Conservation (phyloP, 1,139 yeast genomes). For the Hanseniaspora gamundiae region DNA sequence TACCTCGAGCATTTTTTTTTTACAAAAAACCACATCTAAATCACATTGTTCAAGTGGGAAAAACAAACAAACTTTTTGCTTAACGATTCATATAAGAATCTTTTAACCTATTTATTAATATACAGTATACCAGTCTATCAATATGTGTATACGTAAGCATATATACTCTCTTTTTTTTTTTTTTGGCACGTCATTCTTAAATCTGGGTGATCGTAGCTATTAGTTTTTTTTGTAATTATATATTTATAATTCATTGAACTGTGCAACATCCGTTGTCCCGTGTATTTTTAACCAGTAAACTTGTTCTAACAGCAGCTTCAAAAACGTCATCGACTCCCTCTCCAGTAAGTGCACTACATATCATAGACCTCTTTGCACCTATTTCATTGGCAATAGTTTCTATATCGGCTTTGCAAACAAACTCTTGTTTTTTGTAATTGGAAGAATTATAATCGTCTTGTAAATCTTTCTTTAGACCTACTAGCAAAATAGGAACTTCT, state of each 20-base stretch:
- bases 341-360: constrained; percentile 68
- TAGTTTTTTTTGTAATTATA: background rate
- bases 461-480: constrained; percentile 64
- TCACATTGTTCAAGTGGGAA: too few species aligned
- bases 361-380: constrained; percentile 59
- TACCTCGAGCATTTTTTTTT: constrained; percentile 9
- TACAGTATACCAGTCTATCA: too few species aligned
- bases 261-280: constrained; percentile 34
- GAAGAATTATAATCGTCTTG: constrained; percentile 23
- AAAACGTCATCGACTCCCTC: constrained; percentile 76
- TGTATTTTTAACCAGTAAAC: constrained; percentile 36
- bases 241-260: constrained; percentile 15
- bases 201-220: too few species aligned
- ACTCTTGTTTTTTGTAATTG: constrained; percentile 26
- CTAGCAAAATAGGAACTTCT: constrained; percentile 48
- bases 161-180: background rate
- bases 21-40: too few species aligned
- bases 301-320: constrained; percentile 62
- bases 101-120: too few species aligned
- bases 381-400: constrained; percentile 49
- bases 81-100: too few species aligned
- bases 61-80: too few species aligned
- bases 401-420: constrained; percentile 44
- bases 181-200: too few species aligned
- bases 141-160: too few species aligned